phyloP scores from a whole-genome alignment of 139 green algal species.

The Dunaliella primolecta region DNA sequence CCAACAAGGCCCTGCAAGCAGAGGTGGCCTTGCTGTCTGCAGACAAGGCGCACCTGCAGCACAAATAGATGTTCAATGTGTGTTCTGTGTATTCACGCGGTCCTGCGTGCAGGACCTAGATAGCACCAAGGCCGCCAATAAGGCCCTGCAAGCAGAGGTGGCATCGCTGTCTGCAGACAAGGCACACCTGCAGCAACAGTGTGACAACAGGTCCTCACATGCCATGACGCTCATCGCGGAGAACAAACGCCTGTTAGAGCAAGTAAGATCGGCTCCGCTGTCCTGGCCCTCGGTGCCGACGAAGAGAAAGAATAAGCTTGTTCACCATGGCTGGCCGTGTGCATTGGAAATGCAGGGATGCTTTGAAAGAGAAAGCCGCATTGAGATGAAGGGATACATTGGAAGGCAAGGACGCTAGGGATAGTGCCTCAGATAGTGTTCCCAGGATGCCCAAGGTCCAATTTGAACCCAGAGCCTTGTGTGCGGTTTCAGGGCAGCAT shows the following conservation, averaged over 20 bases:
- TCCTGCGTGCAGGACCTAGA: constrained; percentile 46
- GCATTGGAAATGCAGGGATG: not conserved
- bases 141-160: constrained; percentile 25
- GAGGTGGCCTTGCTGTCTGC: constrained; percentile 24
- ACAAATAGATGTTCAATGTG: no score
- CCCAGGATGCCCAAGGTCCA: no score
- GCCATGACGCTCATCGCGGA: constrained; percentile 50
- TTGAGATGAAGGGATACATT: not conserved
- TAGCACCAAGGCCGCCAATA: constrained; percentile 15
- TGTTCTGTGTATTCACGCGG: no score
- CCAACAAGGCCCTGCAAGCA: constrained; percentile 24
- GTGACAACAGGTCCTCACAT: constrained; percentile 38
- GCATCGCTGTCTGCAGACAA: constrained; percentile 31
- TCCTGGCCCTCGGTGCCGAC: not conserved
- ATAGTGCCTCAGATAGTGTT: not conserved
- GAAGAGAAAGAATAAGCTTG: not conserved
- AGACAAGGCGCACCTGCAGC: constrained; percentile 36
- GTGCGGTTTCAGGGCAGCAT: no score
- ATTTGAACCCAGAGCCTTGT: no score
- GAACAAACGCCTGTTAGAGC: constrained; percentile 45
- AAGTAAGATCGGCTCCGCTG: constrained; percentile 10
- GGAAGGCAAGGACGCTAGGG: not conserved
- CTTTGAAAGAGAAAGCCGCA: not conserved
- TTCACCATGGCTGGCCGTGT: not conserved
- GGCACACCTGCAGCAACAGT: constrained; percentile 33